Evolutionary conservation across 2,329 filamentous ascomycete species (phyloP).

Genomic region (Dactylellina sp.): DNA sequence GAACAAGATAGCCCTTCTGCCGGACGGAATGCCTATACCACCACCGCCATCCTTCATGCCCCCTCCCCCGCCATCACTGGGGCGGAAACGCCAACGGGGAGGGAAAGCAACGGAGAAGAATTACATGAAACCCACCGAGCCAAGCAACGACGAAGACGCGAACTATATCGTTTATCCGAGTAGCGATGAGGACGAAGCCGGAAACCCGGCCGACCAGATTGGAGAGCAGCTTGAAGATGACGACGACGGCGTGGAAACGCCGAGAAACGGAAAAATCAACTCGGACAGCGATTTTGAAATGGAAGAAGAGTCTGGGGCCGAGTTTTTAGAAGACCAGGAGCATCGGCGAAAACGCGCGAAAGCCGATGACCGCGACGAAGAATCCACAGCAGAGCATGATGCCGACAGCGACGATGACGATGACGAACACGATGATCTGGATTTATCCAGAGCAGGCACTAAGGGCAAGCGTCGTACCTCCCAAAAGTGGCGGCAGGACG

Average conservation of each 20-base stretch:
- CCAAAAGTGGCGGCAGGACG: conserved; percentile 59
- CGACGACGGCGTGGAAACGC: conserved; percentile 59
- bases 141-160: conserved; percentile 35
- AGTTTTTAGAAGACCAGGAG: conserved; percentile 62
- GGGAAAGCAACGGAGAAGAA: conserved; percentile 6
- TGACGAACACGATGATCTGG: conserved; percentile 2
- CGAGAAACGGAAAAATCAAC: conserved; percentile 60
- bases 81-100: conserved; percentile 43
- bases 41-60: conserved; percentile 46
- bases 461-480: conserved; percentile 60
- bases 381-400: conserved; percentile 56
- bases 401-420: conserved; percentile 32
- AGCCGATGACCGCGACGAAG: conserved; percentile 58
- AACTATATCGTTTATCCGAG: conserved; percentile 53
- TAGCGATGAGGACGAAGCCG: conserved; percentile 34
- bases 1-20: conserved; percentile 47
- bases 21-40: conserved; percentile 43
- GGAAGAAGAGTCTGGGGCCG: conserved; percentile 59
- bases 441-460: conserved; percentile 61
- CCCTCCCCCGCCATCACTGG: conserved; percentile 42
- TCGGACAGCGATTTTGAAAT: conserved; percentile 59
- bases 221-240: conserved; percentile 61
- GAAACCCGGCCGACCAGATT: neutral
- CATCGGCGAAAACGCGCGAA: conserved; percentile 62
- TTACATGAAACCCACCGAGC: neutral